These are phyloP conservation scores for Pseudonitzschia multistriata DNA, from an alignment of 108 stramenopile species.

Conservation along the genomic window DNA sequence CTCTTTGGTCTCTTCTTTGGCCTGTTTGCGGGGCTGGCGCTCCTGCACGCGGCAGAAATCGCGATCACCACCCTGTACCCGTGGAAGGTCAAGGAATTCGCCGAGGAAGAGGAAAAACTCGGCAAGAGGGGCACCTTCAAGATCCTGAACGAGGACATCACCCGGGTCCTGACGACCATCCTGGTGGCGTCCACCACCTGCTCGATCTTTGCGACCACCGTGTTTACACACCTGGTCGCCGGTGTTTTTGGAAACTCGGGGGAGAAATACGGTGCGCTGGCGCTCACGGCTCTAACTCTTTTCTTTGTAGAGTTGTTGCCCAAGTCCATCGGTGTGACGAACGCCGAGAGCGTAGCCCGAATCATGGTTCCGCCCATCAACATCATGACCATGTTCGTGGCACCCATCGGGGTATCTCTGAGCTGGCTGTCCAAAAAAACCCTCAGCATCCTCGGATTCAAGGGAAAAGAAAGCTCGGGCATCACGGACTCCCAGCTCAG, in stretches of 20 bases:
- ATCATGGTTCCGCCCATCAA: slow-evolving; percentile 89
- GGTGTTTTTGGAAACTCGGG: slow-evolving; percentile 75
- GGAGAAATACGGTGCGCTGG: slow-evolving; percentile 85
- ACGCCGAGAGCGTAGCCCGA: slow-evolving; percentile 92
- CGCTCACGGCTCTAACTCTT: slow-evolving; percentile 85
- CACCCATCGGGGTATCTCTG: slow-evolving; percentile 86
- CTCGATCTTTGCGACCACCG: slow-evolving; percentile 76
- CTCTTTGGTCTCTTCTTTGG: slow-evolving; percentile 36
- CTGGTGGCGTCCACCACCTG: slow-evolving; percentile 91
- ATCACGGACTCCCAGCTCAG: slow-evolving; percentile 93
- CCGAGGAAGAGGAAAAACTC: slow-evolving; percentile 89
- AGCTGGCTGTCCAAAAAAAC: slow-evolving; percentile 80
- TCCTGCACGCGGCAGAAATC: slow-evolving; percentile 92
- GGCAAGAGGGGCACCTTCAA: slow-evolving; percentile 79
- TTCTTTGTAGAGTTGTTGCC: slow-evolving; percentile 96
- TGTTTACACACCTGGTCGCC: slow-evolving; percentile 86
- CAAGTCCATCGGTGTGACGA: slow-evolving; percentile 92
- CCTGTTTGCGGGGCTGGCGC: slow-evolving; percentile 68
- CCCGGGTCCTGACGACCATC: slow-evolving; percentile 92
- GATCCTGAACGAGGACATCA: slow-evolving; percentile 91
- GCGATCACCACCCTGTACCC: slow-evolving; percentile 97
- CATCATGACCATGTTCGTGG: slow-evolving; percentile 73
- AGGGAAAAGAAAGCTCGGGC: slow-evolving; percentile 60
- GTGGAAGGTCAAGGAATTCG: slow-evolving; percentile 96
- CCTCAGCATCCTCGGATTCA: slow-evolving; percentile 77